Percentiles rank a stretch among this genome's conserved stretches.
Evolutionary conservation across 768 basidiomycete species (phyloP).

Genomic region (Punctularia strigosozonata): DNA sequence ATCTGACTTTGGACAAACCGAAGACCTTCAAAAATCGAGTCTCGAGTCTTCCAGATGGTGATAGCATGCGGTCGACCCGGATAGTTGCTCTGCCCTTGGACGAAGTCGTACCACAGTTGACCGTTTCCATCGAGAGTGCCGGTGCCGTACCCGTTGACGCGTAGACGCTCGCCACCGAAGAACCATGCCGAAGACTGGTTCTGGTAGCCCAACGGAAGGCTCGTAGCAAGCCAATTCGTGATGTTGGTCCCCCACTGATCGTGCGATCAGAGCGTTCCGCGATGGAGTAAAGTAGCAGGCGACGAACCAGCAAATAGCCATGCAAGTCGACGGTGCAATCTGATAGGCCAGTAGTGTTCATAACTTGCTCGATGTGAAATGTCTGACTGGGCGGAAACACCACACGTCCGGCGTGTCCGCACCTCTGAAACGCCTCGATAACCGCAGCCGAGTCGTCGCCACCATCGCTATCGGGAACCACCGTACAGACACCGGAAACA

Average conservation of each 20-base stretch:
- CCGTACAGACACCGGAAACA: too few species aligned
- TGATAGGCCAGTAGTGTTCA: constrained; percentile 21
- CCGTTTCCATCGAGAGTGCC: constrained; percentile 32
- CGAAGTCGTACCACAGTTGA: constrained; percentile 28
- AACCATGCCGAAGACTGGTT: constrained; percentile 26
- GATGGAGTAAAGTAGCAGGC: neutral
- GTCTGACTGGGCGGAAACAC: constrained; percentile 19
- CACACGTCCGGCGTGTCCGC: constrained; percentile 13
- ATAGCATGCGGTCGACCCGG: constrained; percentile 25
- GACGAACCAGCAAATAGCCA: constrained; percentile 21
- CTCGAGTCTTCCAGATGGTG: constrained; percentile 22
- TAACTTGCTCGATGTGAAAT: constrained; percentile 22
- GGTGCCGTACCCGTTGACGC: constrained; percentile 18
- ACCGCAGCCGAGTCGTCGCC: constrained; percentile 16
- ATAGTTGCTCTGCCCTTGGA: constrained; percentile 24
- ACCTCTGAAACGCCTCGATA: constrained; percentile 10
- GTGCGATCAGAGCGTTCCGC: neutral
- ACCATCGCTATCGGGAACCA: constrained; percentile 8
- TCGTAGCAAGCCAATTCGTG: constrained; percentile 25
- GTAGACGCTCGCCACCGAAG: constrained; percentile 20
- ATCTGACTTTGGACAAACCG: constrained; percentile 29
- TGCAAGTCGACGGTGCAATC: constrained; percentile 21
- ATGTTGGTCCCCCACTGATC: constrained; percentile 22
- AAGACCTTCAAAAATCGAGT: constrained; percentile 23
- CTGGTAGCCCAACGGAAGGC: constrained; percentile 22